A percentile compares a stretch with the other conserved stretches of the same genome.
phyloP scores from a whole-genome alignment of 1,139 yeast genomes.

The Candida smagusa region DNA sequence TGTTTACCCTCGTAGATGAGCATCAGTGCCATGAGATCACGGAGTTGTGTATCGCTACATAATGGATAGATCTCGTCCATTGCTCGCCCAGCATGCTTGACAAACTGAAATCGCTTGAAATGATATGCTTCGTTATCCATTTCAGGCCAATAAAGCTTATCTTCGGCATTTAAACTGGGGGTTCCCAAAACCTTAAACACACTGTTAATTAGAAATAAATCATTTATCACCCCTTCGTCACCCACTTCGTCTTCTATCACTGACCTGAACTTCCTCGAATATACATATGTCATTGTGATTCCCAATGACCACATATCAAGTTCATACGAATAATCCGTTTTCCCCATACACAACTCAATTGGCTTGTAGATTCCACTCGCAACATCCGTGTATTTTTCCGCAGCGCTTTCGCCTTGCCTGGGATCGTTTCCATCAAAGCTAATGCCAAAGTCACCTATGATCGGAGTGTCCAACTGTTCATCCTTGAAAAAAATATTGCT shows the following conservation, averaged over 20 bases:
- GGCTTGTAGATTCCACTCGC: conserved; percentile 78
- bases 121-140: conserved; percentile 30
- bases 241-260: conserved; percentile 32
- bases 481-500: conserved; percentile 60
- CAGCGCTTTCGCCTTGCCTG: conserved; percentile 40
- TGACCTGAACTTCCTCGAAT: conserved; percentile 44
- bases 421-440: conserved; percentile 41
- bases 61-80: conserved; percentile 24
- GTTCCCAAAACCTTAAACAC: conserved; percentile 68
- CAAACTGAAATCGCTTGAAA: conserved; percentile 29
- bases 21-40: conserved; percentile 20
- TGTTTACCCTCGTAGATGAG: conserved; percentile 21
- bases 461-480: conserved; percentile 30
- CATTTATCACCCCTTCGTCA: conserved; percentile 46
- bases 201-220: conserved; percentile 60
- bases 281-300: conserved; percentile 59
- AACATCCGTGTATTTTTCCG: conserved; percentile 62
- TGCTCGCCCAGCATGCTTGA: conserved; percentile 14
- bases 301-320: conserved; percentile 86
- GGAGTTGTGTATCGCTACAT: conserved; percentile 17
- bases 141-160: conserved; percentile 33
- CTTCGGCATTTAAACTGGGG: conserved; percentile 40
- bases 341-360: conserved; percentile 77
- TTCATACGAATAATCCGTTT: conserved; percentile 54
- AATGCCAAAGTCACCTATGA: conserved; percentile 79